phyloP scores from a whole-genome alignment of 345 rosid genomes.

The Eutrema japonicum region DNA sequence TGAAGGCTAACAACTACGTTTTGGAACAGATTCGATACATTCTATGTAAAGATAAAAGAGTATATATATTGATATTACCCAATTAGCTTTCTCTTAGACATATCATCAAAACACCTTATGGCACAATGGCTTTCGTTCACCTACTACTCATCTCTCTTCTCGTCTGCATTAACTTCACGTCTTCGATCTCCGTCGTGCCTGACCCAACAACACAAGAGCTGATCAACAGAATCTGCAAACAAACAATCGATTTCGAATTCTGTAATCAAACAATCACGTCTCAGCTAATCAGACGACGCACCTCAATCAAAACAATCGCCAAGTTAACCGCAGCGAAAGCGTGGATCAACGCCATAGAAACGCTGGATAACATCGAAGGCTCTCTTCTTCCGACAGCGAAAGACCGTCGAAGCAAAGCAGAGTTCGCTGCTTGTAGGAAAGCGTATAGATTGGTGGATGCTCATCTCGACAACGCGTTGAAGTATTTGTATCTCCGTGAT shows the following conservation, averaged over 20 bases:
- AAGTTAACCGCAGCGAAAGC: constrained; percentile 45
- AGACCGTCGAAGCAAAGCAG: constrained; percentile 25
- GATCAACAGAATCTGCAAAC: constrained; percentile 46
- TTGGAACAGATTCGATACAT: constrained; percentile 24
- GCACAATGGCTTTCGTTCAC: constrained; percentile 33
- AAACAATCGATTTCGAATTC: constrained; percentile 42
- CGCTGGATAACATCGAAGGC: constrained; percentile 37
- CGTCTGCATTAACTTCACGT: constrained; percentile 33
- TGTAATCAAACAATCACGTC: constrained; percentile 41
- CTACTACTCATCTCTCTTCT: constrained; percentile 34
- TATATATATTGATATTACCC: constrained; percentile 34
- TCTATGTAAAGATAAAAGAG: constrained; percentile 29
- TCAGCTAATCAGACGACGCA: constrained; percentile 29
- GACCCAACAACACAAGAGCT: constrained; percentile 38
- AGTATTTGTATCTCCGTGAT: constrained; percentile 39
- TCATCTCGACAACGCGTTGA: constrained; percentile 43
- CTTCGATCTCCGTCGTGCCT: constrained; percentile 38
- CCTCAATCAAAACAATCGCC: constrained; percentile 40
- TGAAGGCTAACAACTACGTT: constrained; percentile 43
- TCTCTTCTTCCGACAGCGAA: constrained; percentile 42
- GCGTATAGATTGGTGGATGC: constrained; percentile 43
- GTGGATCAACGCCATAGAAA: constrained; percentile 44
- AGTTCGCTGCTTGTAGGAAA: constrained; percentile 40
- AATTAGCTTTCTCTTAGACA: constrained; percentile 18
- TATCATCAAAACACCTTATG: constrained; percentile 22